Percentiles rank a stretch among this genome's conserved stretches.
Evolutionary conservation across 139 green algal species (phyloP).

Genomic region (Chloropicon primus): DNA sequence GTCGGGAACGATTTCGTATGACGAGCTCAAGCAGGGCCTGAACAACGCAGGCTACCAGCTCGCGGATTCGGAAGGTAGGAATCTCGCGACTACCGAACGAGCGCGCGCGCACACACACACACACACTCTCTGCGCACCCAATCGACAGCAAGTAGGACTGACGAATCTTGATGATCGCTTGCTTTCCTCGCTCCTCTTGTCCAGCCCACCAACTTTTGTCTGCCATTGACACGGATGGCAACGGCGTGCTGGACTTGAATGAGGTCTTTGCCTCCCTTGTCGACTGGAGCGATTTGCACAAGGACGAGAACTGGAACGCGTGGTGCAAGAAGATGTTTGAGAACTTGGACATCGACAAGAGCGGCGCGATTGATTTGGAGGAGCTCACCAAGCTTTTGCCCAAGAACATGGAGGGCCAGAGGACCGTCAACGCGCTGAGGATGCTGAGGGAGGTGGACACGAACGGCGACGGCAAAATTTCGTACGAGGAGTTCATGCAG

Average conservation of each 20-base stretch:
- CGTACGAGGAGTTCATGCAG: conserved; percentile 15
- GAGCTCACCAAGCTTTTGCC: conserved; percentile 42
- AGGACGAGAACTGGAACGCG: conserved; percentile 27
- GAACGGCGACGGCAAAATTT: conserved; percentile 17
- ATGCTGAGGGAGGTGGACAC: conserved; percentile 12
- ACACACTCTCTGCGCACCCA: too few species aligned
- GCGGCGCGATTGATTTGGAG: conserved; percentile 68
- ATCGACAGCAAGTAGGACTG: too few species aligned
- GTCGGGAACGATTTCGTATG: conserved; percentile 46
- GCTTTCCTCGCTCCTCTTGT: not conserved
- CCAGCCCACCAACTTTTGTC: not conserved
- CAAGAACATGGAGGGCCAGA: not conserved
- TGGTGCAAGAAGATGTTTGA: conserved; percentile 46
- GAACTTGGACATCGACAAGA: conserved; percentile 59
- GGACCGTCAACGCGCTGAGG: not conserved
- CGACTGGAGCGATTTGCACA: conserved; percentile 49
- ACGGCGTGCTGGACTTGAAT: conserved; percentile 7
- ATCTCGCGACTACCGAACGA: too few species aligned
- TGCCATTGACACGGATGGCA: conserved; percentile 7
- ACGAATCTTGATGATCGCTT: too few species aligned
- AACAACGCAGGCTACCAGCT: conserved; percentile 10
- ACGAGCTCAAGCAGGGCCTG: conserved; percentile 42
- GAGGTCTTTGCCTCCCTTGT: conserved; percentile 38
- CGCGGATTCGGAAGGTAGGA: not conserved
- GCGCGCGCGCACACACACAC: too few species aligned